Conservation (phyloP, 345 rosid species). For the Gossypium australe region DNA sequence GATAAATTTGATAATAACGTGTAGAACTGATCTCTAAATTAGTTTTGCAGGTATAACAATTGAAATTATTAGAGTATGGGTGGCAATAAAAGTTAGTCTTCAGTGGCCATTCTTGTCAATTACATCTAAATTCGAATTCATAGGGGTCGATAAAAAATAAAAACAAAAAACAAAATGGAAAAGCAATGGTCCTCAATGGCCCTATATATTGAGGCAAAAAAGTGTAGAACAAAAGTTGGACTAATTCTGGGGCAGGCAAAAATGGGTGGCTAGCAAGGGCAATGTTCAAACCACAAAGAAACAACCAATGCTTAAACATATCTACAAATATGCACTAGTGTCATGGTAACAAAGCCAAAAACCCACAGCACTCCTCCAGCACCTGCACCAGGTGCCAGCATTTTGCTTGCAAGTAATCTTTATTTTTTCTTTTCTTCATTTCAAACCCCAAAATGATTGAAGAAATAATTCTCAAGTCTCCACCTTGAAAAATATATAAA, state of each 20-base stretch:
- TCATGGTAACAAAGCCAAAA: background rate
- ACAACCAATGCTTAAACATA: slow-evolving; percentile 5
- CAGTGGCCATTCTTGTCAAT: background rate
- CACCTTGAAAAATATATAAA: background rate
- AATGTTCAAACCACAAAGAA: background rate
- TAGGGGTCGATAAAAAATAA: background rate
- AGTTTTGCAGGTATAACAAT: too few species aligned
- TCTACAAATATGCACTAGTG: background rate
- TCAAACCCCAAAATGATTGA: slow-evolving; percentile 54
- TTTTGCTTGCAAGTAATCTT: background rate
- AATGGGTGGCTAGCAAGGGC: background rate
- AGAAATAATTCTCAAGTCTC: slow-evolving; percentile 32
- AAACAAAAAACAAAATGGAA: background rate
- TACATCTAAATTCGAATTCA: background rate
- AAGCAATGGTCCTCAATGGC: background rate
- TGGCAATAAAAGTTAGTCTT: too few species aligned
- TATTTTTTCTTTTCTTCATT: slow-evolving; percentile 2
- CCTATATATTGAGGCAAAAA: background rate
- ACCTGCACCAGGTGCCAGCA: slow-evolving; percentile 2
- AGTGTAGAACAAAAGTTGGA: background rate
- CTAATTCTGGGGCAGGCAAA: background rate
- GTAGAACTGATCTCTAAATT: too few species aligned
- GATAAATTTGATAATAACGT: too few species aligned
- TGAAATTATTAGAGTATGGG: too few species aligned
- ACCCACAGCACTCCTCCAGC: background rate